phyloP scores from a whole-genome alignment of 2,329 filamentous ascomycete species.

The Fusarium nelsonii region DNA sequence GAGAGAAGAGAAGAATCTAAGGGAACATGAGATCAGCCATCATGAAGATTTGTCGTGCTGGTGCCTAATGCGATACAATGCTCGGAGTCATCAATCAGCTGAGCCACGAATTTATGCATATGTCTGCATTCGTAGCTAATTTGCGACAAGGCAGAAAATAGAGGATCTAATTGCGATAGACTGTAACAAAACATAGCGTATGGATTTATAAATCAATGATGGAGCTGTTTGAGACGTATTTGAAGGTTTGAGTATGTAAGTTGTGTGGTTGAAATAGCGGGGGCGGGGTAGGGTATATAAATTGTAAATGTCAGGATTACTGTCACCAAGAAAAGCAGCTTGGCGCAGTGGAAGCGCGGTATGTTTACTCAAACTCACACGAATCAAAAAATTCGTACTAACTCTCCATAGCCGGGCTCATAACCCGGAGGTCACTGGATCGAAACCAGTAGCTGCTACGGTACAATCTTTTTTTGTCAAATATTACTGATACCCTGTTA shows the following conservation, averaged over 20 bases:
- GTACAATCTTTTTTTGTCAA: conserved; percentile 5
- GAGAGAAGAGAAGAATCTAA: fast-evolving
- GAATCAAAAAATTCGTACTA: conserved; percentile 3
- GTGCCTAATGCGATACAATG: conserved; percentile 14
- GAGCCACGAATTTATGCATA: conserved; percentile 6
- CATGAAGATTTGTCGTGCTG: background rate
- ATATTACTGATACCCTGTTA: background rate
- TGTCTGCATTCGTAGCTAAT: background rate
- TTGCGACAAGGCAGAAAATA: background rate
- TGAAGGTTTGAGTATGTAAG: background rate
- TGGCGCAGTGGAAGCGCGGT: conserved; percentile 22
- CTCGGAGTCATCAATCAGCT: conserved; percentile 21
- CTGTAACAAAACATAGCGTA: too few relatives aligned
- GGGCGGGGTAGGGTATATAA: background rate
- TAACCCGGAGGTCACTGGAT: conserved; percentile 18
- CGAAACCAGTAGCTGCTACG: conserved; percentile 17
- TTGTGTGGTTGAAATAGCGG: background rate
- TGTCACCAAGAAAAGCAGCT: conserved; percentile 6
- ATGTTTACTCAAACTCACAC: conserved; percentile 5
- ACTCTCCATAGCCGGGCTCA: conserved; percentile 14
- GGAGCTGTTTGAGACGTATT: background rate
- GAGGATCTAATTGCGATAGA: background rate
- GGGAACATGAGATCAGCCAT: background rate
- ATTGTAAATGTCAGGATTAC: fast-evolving
- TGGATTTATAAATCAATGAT: background rate